phyloP scores from a whole-genome alignment of 2,329 filamentous ascomycete genomes.

The Colletotrichum eremochloae region DNA sequence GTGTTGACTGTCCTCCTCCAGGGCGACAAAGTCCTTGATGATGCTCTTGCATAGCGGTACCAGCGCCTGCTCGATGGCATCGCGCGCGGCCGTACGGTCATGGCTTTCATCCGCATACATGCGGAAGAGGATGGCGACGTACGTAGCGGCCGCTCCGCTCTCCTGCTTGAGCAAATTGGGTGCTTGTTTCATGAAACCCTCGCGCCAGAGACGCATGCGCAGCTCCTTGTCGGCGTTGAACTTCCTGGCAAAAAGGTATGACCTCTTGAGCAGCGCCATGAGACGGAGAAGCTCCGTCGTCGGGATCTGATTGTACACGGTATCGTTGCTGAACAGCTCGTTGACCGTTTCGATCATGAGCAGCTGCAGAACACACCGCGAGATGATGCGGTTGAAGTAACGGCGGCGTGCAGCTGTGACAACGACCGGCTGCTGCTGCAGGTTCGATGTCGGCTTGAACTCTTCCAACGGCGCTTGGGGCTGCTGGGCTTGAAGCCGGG shows the following conservation, averaged over 20 bases:
- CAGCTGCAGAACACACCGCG: conserved; percentile 95
- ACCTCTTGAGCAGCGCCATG: conserved; percentile 95
- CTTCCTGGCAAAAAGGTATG: conserved; percentile 94
- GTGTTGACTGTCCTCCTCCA: conserved; percentile 97
- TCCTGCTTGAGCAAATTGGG: conserved; percentile 98
- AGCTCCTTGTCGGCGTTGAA: conserved; percentile 99
- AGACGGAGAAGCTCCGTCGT: conserved; percentile 89
- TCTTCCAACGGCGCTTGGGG: conserved; percentile 77
- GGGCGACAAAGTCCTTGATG: conserved; percentile 82
- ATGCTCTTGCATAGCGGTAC: conserved; percentile 97
- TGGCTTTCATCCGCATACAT: conserved; percentile 95
- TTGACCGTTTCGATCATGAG: conserved; percentile 99
- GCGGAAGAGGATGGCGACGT: conserved; percentile 93
- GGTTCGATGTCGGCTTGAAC: conserved; percentile 81
- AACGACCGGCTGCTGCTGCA: conserved; percentile 90
- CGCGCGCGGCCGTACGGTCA: conserved; percentile 82
- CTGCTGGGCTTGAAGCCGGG: conserved; percentile 41
- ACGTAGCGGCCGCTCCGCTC: conserved; percentile 90
- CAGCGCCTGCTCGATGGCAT: conserved; percentile 89
- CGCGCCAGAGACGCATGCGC: conserved; percentile 92
- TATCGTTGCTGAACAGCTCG: conserved; percentile 97
- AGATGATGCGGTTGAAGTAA: conserved; percentile 99
- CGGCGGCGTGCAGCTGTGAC: conserved; percentile 93
- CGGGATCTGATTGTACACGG: conserved; percentile 93
- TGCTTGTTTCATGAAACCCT: conserved; percentile 99